Evolutionary conservation across 23 red algal species (phyloP).

Genomic region (Agarophyton chilense): DNA sequence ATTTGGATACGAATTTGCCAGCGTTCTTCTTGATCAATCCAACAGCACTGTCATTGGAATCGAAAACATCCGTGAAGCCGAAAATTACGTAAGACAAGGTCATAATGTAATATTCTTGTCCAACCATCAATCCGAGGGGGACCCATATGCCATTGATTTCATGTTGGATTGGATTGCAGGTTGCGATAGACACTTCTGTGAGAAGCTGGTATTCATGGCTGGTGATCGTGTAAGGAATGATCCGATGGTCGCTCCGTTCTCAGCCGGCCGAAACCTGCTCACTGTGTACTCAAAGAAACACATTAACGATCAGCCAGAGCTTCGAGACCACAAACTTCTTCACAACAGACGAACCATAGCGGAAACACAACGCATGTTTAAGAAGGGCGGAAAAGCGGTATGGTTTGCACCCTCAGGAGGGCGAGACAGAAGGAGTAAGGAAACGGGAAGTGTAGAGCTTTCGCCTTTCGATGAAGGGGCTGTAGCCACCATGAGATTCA

Average conservation of each 20-base stretch:
- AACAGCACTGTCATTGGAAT: conserved; percentile 51
- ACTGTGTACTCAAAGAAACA: conserved; percentile 99
- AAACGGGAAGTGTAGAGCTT: conserved; percentile 68
- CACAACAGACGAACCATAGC: conserved; percentile 88
- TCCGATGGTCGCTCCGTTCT: conserved; percentile 89
- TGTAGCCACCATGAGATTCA: conserved; percentile 88
- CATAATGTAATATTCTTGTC: conserved; percentile 95
- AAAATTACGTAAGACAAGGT: conserved; percentile 61
- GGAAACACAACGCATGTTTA: conserved; percentile 67
- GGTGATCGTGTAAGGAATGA: conserved; percentile 98
- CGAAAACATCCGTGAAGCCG: conserved; percentile 42
- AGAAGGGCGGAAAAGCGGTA: conserved; percentile 80
- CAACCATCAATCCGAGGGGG: conserved; percentile 98
- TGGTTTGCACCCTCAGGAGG: conserved; percentile 99
- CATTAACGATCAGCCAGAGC: conserved; percentile 91
- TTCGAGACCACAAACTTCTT: conserved; percentile 72
- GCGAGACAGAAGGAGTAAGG: conserved; percentile 74
- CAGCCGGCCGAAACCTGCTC: conserved; percentile 87
- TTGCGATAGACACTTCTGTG: conserved; percentile 44
- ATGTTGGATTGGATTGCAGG: conserved; percentile 74
- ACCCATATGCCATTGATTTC: conserved; percentile 93
- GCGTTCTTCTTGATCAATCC: conserved; percentile 67
- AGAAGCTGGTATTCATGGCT: conserved; percentile 95
- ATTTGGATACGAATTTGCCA: conserved; percentile 88
- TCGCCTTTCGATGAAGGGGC: conserved; percentile 87